Conservation (phyloP, 2,329 filamentous ascomycete species). For the Penicillium sp. region DNA sequence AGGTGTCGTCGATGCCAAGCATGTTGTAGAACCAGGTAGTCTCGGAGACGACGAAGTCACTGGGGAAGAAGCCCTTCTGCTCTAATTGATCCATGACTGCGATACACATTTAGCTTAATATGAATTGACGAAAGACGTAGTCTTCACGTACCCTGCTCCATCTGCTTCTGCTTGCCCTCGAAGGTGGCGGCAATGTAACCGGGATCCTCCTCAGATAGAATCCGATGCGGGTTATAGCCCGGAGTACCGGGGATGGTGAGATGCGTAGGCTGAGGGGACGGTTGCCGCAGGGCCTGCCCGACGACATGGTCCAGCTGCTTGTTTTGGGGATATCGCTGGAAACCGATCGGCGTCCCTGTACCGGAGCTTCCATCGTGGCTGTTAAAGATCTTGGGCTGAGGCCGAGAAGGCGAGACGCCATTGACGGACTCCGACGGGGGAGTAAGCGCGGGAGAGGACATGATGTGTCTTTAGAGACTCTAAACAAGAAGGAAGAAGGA, state of each 20-base stretch:
- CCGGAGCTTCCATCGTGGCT: conserved; percentile 36
- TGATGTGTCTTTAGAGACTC: conserved; percentile 19
- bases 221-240: conserved; percentile 52
- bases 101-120: conserved; percentile 1
- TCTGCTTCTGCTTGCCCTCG: conserved; percentile 85
- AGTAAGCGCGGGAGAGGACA: conserved; percentile 30
- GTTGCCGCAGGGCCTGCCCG: conserved; percentile 56
- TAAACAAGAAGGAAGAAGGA: conserved; percentile 12
- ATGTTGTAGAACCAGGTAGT: conserved; percentile 97
- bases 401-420: conserved; percentile 25
- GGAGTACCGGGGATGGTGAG: conserved; percentile 70
- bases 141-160: conserved; percentile 62
- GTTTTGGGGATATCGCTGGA: conserved; percentile 46
- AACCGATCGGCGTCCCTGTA: conserved; percentile 39
- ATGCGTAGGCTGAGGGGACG: conserved; percentile 84
- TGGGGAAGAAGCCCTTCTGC: conserved; percentile 79
- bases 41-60: conserved; percentile 74
- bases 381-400: conserved; percentile 30
- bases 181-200: conserved; percentile 95
- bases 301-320: conserved; percentile 55
- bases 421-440: conserved; percentile 27
- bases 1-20: conserved; percentile 96
- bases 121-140: not conserved
- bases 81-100: conserved; percentile 74
- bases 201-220: conserved; percentile 81